These are phyloP conservation scores for Termitomyces sp. DNA, from an alignment of 768 basidiomycete genomes.

Conservation along the genomic window DNA sequence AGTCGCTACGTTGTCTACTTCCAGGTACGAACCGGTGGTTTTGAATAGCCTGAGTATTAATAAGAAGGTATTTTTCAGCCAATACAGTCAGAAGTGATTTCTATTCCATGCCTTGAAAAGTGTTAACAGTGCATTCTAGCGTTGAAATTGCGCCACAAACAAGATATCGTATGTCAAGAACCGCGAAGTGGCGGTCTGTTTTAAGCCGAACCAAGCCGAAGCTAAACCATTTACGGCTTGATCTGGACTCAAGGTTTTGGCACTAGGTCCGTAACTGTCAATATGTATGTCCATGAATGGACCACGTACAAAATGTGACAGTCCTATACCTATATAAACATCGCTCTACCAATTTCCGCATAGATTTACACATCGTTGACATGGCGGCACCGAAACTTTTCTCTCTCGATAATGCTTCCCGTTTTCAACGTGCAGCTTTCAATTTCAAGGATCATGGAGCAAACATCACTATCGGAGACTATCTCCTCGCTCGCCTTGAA, in stretches of 20 bases:
- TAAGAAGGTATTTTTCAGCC: neutral
- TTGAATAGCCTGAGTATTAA: neutral
- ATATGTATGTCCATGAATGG: neutral
- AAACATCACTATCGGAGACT: constrained; percentile 46
- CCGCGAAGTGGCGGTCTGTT: neutral
- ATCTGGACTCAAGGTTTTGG: neutral
- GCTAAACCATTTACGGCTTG: neutral
- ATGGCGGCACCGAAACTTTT: constrained; percentile 18
- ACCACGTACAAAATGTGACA: neutral
- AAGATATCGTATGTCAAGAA: neutral
- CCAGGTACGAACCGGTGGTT: neutral
- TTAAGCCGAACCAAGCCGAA: neutral
- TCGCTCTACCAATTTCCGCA: neutral
- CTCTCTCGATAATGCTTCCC: constrained; percentile 41
- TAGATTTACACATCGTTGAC: neutral
- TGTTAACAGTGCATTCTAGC: neutral
- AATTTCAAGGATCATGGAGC: constrained; percentile 29
- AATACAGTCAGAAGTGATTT: neutral
- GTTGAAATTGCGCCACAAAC: neutral
- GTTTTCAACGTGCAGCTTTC: constrained; percentile 41
- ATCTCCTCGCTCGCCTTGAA: constrained; percentile 50
- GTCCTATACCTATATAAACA: neutral
- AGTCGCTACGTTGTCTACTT: neutral
- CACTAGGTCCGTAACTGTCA: neutral
- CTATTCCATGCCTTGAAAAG: neutral